Conservation (phyloP, 2,329 filamentous ascomycete species). For the Dactylellina sp. region DNA sequence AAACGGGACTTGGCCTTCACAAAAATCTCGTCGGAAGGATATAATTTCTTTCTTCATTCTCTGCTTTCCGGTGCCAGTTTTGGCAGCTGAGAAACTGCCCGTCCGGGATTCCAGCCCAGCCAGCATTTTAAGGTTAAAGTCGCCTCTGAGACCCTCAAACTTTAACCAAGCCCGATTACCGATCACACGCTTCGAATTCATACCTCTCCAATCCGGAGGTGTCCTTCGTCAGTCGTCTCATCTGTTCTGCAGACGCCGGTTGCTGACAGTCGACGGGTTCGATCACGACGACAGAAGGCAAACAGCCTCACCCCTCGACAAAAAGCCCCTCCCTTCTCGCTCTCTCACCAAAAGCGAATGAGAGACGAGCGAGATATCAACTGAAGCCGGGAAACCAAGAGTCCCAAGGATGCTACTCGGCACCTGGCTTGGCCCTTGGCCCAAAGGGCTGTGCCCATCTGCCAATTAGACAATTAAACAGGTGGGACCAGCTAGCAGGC, state of each 20-base stretch:
- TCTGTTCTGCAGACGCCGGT: too few species aligned
- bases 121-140: constrained; percentile 56
- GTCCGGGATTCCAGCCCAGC: constrained; percentile 41
- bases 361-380: constrained; percentile 6
- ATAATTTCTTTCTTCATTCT: constrained; percentile 28
- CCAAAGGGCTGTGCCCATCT: constrained; percentile 48
- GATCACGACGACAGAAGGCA: too few species aligned
- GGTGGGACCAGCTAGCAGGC: constrained; percentile 33
- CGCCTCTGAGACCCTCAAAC: constrained; percentile 31
- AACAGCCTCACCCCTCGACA: too few species aligned
- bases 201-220: background rate
- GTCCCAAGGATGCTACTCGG: constrained; percentile 48
- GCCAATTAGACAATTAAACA: constrained; percentile 48
- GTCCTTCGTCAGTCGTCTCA: too few species aligned
- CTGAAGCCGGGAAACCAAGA: constrained; percentile 22
- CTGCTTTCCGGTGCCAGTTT: constrained; percentile 31
- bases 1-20: too few species aligned
- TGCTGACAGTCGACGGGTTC: too few species aligned
- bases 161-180: constrained; percentile 30
- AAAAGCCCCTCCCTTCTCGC: too few species aligned
- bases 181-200: background rate
- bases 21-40: background rate
- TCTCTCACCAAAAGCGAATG: too few species aligned
- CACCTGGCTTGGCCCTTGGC: constrained; percentile 40
- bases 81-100: constrained; percentile 52